These are phyloP conservation scores for Exophiala oligosperma DNA, from an alignment of 2,329 filamentous ascomycete species.

Conservation along the genomic window DNA sequence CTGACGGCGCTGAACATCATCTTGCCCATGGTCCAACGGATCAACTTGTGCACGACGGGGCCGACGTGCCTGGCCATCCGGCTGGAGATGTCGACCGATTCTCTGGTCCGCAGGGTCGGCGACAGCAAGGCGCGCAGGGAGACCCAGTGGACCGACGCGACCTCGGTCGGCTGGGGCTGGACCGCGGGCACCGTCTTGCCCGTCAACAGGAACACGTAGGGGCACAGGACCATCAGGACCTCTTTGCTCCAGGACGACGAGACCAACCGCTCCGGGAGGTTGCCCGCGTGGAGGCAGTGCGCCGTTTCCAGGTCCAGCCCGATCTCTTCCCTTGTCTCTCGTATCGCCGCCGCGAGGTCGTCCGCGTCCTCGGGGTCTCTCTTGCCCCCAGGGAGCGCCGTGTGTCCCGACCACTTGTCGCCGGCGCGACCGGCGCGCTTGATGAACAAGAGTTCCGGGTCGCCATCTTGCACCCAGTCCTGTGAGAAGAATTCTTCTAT, in stretches of 20 bases:
- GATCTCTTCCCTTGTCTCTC: conserved; percentile 68
- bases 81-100: conserved; percentile 64
- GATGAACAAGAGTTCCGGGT: conserved; percentile 70
- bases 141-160: conserved; percentile 70
- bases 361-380: conserved; percentile 64
- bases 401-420: conserved; percentile 69
- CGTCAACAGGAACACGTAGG: conserved; percentile 66
- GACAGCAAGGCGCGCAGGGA: conserved; percentile 62
- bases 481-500: conserved; percentile 62
- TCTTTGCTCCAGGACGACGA: conserved; percentile 66
- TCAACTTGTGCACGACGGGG: conserved; percentile 54
- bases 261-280: conserved; percentile 65
- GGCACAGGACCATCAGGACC: conserved; percentile 68
- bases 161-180: conserved; percentile 66
- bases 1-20: conserved; percentile 69
- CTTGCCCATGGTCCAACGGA: conserved; percentile 59
- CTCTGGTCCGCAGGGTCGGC: conserved; percentile 59
- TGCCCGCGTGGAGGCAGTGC: conserved; percentile 54
- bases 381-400: conserved; percentile 68
- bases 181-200: conserved; percentile 57
- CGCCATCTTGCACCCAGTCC: conserved; percentile 64
- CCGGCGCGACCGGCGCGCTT: conserved; percentile 65
- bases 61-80: conserved; percentile 59
- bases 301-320: conserved; percentile 58
- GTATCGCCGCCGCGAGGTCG: conserved; percentile 62